Evolutionary conservation across 2,329 filamentous ascomycete species (phyloP).

Genomic region (Colletotrichum theobromicola): DNA sequence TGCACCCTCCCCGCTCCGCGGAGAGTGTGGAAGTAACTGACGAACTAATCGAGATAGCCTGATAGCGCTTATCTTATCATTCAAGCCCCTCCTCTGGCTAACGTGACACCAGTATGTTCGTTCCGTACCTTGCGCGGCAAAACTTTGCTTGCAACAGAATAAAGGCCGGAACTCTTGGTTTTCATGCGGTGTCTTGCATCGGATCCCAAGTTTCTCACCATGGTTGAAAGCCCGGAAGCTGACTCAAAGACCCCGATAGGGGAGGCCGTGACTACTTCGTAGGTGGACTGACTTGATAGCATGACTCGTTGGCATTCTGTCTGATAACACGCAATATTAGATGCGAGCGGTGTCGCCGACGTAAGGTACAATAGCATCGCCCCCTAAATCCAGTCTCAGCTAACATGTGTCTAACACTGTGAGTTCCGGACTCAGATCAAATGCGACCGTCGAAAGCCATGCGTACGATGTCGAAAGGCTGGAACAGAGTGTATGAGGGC

Average conservation of each 20-base stretch:
- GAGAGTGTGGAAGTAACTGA: neutral
- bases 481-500: constrained; percentile 43
- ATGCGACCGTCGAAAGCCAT: constrained; percentile 57
- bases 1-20: neutral
- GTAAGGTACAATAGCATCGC: constrained; percentile 38
- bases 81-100: neutral
- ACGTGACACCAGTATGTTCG: neutral
- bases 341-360: constrained; percentile 47
- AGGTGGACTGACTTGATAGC: neutral
- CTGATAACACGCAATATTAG: constrained; percentile 26
- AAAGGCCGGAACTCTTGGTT: neutral
- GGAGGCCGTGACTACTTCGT: neutral
- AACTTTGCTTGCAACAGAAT: neutral
- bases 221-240: neutral
- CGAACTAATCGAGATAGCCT: neutral
- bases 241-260: neutral
- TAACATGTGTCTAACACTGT: constrained; percentile 28
- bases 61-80: neutral
- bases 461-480: constrained; percentile 51
- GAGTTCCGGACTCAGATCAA: constrained; percentile 44
- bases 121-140: neutral
- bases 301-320: neutral
- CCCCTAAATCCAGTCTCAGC: neutral
- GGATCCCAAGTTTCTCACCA: neutral
- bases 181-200: neutral